Conservation (phyloP, 1,284 basidiomycete species). For the Apiotrichum laibachii region DNA sequence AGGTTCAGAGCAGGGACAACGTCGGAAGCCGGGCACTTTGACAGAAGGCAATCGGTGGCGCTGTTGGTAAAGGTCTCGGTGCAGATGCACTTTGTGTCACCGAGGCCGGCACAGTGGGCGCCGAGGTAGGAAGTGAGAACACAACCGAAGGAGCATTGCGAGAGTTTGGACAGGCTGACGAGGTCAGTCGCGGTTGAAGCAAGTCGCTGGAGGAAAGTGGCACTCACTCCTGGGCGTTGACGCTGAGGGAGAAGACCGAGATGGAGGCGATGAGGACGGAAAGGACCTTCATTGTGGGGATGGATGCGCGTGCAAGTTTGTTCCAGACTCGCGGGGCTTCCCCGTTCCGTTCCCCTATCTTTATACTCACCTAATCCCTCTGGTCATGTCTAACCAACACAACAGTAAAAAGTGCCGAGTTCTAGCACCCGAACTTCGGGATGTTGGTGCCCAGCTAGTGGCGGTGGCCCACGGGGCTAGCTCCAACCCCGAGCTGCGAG, state of each 20-base stretch:
- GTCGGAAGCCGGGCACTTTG: background rate
- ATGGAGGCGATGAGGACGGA: background rate
- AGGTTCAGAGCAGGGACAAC: slow-evolving; percentile 1
- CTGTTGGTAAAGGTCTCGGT: slow-evolving; percentile 6
- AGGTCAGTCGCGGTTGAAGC: background rate
- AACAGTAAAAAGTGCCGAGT: too few relatives aligned
- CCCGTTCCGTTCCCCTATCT: too few relatives aligned
- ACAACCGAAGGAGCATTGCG: background rate
- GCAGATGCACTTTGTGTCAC: slow-evolving; percentile 3
- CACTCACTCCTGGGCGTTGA: slow-evolving; percentile 1
- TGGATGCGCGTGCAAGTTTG: too few relatives aligned
- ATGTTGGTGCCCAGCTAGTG: too few relatives aligned
- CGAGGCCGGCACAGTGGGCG: background rate
- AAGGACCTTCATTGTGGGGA: slow-evolving; percentile 6
- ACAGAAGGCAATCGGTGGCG: background rate
- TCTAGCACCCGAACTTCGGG: too few relatives aligned
- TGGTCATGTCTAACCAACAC: too few relatives aligned
- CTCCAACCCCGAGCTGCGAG: too few relatives aligned
- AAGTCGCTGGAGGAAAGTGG: background rate
- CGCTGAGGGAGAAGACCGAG: background rate
- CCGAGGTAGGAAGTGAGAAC: background rate
- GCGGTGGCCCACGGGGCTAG: too few relatives aligned
- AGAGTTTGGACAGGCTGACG: slow-evolving; percentile 6
- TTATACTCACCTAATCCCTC: too few relatives aligned
- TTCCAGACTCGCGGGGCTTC: too few relatives aligned